A percentile compares a stretch with the other conserved stretches of the same genome.
Evolutionary conservation across 345 rosid genomes (phyloP).

Genomic region (Acer yangbiense): DNA sequence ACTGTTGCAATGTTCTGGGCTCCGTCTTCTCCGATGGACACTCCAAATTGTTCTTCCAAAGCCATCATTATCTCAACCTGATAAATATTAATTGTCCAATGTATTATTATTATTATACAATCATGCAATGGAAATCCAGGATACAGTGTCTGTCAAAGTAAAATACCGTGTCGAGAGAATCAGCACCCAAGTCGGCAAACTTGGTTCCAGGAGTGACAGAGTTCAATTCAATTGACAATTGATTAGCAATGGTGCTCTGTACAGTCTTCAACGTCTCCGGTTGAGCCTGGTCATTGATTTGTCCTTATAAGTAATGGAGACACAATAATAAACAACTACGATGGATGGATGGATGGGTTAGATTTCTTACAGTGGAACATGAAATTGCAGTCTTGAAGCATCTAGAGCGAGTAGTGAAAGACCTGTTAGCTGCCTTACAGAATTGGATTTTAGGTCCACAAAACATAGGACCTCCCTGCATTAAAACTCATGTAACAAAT

Average conservation of each 20-base stretch:
- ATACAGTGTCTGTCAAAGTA: neutral
- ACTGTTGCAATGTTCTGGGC: constrained; percentile 59
- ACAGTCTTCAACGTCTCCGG: constrained; percentile 53
- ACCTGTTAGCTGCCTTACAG: constrained; percentile 28
- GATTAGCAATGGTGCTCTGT: constrained; percentile 62
- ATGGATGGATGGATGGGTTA: neutral
- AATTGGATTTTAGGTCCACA: constrained; percentile 34
- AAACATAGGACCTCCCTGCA: constrained; percentile 41
- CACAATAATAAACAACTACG: neutral
- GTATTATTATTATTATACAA: neutral
- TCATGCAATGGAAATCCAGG: too few relatives aligned
- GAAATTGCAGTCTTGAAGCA: constrained; percentile 38
- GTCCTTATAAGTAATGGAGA: neutral
- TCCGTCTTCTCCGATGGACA: constrained; percentile 62
- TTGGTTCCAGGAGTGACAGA: constrained; percentile 58
- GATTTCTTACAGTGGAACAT: constrained; percentile 48
- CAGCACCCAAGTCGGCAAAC: constrained; percentile 73
- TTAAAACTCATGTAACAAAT: neutral
- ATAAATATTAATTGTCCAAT: neutral
- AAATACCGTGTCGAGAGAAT: constrained; percentile 65
- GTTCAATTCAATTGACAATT: constrained; percentile 55
- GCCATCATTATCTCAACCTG: constrained; percentile 77
- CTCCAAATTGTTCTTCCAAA: constrained; percentile 62
- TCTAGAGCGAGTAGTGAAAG: constrained; percentile 27
- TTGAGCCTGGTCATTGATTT: constrained; percentile 34